Percentiles rank a stretch among this genome's conserved stretches.
Evolutionary conservation across 805 yeast species (phyloP).

Genomic region (Suhomyces prunicola): DNA sequence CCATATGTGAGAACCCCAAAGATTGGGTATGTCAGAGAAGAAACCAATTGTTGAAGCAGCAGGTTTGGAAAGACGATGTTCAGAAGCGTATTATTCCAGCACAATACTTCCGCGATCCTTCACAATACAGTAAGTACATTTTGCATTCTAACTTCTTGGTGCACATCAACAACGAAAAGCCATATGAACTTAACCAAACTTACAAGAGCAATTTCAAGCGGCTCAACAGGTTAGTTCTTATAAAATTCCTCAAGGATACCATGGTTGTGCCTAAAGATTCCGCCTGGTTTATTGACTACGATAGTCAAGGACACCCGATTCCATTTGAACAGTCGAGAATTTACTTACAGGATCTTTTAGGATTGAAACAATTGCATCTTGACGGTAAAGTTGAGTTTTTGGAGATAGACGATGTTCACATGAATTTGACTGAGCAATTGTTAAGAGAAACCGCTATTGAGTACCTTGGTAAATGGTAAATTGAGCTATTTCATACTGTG

Average conservation of each 20-base stretch:
- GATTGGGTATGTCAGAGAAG: constrained; percentile 61
- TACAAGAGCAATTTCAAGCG: constrained; percentile 43
- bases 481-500: background rate
- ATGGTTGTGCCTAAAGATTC: constrained; percentile 71
- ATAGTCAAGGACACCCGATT: constrained; percentile 40
- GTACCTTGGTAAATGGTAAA: constrained; percentile 38
- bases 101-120: constrained; percentile 69
- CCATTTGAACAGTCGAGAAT: constrained; percentile 48
- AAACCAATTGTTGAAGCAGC: constrained; percentile 53
- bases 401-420: constrained; percentile 57
- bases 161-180: constrained; percentile 60
- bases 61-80: constrained; percentile 55
- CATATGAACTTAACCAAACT: constrained; percentile 25
- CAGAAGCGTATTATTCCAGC: constrained; percentile 66
- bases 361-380: constrained; percentile 48
- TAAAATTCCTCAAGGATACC: constrained; percentile 59
- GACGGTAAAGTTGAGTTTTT: constrained; percentile 46
- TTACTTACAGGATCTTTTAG: constrained; percentile 57
- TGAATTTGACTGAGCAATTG: constrained; percentile 57
- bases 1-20: constrained; percentile 45
- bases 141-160: constrained; percentile 58
- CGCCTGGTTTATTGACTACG: constrained; percentile 61
- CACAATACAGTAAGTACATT: constrained; percentile 51
- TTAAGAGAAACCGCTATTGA: constrained; percentile 40
- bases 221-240: constrained; percentile 55